Evolutionary conservation across 2,329 filamentous ascomycete genomes (phyloP).

Genomic region (Ceratocystis harringtonii): DNA sequence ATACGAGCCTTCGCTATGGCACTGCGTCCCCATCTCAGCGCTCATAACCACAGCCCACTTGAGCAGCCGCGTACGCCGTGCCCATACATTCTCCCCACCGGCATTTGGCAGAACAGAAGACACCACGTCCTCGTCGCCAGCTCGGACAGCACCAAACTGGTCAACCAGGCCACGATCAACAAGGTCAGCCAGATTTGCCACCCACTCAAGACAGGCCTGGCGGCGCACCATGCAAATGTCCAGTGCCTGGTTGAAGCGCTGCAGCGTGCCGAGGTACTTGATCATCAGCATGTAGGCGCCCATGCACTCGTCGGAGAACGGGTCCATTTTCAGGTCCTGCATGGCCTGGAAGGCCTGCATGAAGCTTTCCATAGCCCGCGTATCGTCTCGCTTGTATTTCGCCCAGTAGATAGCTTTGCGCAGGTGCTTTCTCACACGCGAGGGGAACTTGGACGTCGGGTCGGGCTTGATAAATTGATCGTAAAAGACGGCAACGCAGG

Average conservation of each 20-base stretch:
- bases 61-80: constrained; percentile 50
- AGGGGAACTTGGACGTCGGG: constrained; percentile 11
- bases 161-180: constrained; percentile 33
- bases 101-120: constrained; percentile 18
- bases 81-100: constrained; percentile 35
- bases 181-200: constrained; percentile 38
- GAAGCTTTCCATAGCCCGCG: constrained; percentile 15
- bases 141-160: constrained; percentile 26
- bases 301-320: constrained; percentile 78
- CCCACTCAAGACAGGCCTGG: constrained; percentile 50
- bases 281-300: constrained; percentile 77
- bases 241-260: constrained; percentile 53
- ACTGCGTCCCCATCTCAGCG: constrained; percentile 74
- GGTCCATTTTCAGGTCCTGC: constrained; percentile 43
- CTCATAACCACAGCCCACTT: constrained; percentile 60
- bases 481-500: constrained; percentile 6
- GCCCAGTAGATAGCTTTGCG: constrained; percentile 17
- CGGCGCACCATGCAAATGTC: constrained; percentile 66
- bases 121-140: constrained; percentile 21
- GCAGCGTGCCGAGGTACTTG: constrained; percentile 62
- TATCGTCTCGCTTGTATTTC: constrained; percentile 17
- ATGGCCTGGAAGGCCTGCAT: constrained; percentile 13
- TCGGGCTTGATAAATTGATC: constrained; percentile 13
- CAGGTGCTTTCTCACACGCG: constrained; percentile 11
- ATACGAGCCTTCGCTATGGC: constrained; percentile 59